phyloP scores from a whole-genome alignment of 371 early-diverging fungal genomes.

The Saksenaea vasiformis region DNA sequence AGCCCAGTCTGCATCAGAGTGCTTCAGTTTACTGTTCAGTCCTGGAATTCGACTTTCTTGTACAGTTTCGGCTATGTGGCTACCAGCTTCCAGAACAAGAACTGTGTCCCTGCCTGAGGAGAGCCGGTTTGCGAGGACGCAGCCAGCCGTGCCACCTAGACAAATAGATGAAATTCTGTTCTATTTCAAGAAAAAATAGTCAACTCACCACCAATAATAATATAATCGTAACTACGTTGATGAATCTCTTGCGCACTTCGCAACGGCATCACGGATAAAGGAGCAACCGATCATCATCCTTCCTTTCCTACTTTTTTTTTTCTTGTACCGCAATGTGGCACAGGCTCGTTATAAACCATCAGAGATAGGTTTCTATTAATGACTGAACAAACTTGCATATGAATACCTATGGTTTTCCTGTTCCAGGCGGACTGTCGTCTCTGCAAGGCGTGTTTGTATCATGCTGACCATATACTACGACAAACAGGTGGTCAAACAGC shows the following conservation, averaged over 20 bases:
- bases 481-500: no score
- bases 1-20: slow-evolving; percentile 22
- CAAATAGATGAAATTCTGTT: neutral
- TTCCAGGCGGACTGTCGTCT: no score
- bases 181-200: neutral
- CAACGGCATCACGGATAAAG: neutral
- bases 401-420: no score
- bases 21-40: slow-evolving; percentile 19
- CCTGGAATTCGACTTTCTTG: slow-evolving; percentile 16
- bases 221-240: slow-evolving; percentile 12
- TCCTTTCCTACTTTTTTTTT: no score
- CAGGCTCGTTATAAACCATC: no score
- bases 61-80: slow-evolving; percentile 9
- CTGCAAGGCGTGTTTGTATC: no score
- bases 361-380: no score
- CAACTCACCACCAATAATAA: slow-evolving; percentile 22
- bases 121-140: slow-evolving; percentile 30
- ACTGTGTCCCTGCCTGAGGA: slow-evolving; percentile 13
- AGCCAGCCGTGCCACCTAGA: slow-evolving; percentile 32
- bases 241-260: slow-evolving; percentile 1
- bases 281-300: neutral
- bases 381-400: no score
- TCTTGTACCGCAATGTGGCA: no score
- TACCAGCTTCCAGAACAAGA: slow-evolving; percentile 27
- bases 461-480: no score